A percentile compares a stretch with the other conserved stretches of the same genome.
phyloP scores from a whole-genome alignment of 305 asterid genomes.

The Fraxinus sp. region DNA sequence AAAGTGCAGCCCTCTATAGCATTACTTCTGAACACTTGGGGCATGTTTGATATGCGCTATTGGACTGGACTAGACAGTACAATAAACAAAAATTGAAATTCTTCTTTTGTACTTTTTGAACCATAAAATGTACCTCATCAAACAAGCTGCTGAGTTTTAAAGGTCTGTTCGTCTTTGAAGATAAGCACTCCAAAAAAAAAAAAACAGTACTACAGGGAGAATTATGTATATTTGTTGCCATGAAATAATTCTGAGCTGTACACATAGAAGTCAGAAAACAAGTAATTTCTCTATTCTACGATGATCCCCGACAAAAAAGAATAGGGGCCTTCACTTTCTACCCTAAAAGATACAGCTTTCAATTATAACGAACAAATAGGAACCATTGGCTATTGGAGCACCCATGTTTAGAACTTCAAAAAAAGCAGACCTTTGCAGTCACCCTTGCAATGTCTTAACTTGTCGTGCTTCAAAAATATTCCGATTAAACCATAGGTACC shows the following conservation, averaged over 20 bases:
- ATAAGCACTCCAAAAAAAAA: constrained; percentile 19
- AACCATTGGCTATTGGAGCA: constrained; percentile 42
- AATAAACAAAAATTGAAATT: not conserved
- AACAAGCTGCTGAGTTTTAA: not conserved
- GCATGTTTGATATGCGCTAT: constrained; percentile 15
- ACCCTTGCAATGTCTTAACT: constrained; percentile 9
- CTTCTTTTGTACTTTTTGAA: not conserved
- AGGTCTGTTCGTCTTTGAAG: constrained; percentile 5
- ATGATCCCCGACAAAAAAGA: constrained; percentile 53
- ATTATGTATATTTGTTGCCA: constrained; percentile 45
- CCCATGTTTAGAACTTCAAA: constrained; percentile 32
- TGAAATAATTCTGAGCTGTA: constrained; percentile 62
- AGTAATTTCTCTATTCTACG: constrained; percentile 47
- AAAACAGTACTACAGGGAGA: constrained; percentile 24
- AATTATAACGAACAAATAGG: constrained; percentile 34
- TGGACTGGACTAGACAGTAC: constrained; percentile 1
- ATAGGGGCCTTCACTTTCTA: constrained; percentile 53
- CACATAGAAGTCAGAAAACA: constrained; percentile 47
- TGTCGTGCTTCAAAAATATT: constrained; percentile 25
- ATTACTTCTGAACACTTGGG: not conserved
- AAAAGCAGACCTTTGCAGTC: constrained; percentile 39
- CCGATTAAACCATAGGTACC: constrained; percentile 24
- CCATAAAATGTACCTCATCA: not conserved
- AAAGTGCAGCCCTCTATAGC: not conserved
- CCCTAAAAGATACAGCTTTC: constrained; percentile 60